Percentiles rank a stretch among this genome's conserved stretches.
Conservation (phyloP, 2,329 filamentous ascomycete genomes). For the Fusarium foetens region DNA sequence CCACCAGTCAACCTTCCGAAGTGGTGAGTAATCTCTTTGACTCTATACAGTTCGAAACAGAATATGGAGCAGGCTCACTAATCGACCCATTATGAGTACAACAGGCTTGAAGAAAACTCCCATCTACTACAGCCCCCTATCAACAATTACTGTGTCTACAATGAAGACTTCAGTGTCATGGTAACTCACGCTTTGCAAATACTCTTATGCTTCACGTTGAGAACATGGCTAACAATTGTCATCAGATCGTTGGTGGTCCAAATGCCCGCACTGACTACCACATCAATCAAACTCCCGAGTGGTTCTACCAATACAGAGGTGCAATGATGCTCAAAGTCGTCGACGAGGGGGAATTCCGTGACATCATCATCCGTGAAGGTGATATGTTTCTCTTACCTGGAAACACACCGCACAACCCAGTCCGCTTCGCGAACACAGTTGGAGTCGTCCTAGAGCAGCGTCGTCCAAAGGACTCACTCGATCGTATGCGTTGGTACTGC, state of each 20-base stretch:
- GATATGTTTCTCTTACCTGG: constrained; percentile 92
- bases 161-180: constrained; percentile 85
- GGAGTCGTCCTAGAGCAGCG: constrained; percentile 91
- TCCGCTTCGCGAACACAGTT: constrained; percentile 93
- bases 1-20: constrained; percentile 66
- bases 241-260: constrained; percentile 88
- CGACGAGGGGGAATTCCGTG: constrained; percentile 76
- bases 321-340: constrained; percentile 95
- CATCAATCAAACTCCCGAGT: constrained; percentile 95
- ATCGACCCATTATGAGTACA: constrained; percentile 10
- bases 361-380: constrained; percentile 90
- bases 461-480: constrained; percentile 74
- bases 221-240: not conserved
- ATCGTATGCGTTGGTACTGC: constrained; percentile 94
- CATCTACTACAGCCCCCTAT: constrained; percentile 93
- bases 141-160: constrained; percentile 98
- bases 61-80: constrained; percentile 3
- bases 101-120: constrained; percentile 88
- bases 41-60: not conserved
- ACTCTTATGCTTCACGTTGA: not conserved
- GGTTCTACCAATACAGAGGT: constrained; percentile 97
- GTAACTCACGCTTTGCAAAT: constrained; percentile 50
- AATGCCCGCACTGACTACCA: constrained; percentile 98
- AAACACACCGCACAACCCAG: constrained; percentile 97
- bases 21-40: constrained; percentile 56